Evolutionary conservation across 768 basidiomycete species (phyloP).

Genomic region (Nidularia sp.): DNA sequence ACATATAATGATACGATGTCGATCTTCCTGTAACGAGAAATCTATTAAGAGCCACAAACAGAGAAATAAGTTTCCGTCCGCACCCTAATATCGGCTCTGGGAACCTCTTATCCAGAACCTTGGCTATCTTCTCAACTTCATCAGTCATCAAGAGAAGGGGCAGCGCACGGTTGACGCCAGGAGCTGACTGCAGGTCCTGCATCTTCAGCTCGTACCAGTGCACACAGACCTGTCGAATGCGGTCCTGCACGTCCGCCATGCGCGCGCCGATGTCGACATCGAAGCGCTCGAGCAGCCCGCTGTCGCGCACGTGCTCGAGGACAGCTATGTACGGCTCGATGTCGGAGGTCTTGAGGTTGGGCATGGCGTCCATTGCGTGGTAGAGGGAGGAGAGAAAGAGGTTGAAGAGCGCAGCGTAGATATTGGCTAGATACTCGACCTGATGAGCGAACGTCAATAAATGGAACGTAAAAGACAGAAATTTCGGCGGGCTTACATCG

Average conservation of each 20-base stretch:
- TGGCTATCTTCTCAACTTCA: slow-evolving; percentile 84
- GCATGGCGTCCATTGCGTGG: slow-evolving; percentile 75
- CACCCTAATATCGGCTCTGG: slow-evolving; percentile 79
- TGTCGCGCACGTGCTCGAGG: slow-evolving; percentile 68
- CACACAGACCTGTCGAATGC: slow-evolving; percentile 53
- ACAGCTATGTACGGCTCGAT: slow-evolving; percentile 61
- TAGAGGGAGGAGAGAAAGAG: slow-evolving; percentile 83
- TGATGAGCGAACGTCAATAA: slow-evolving; percentile 19
- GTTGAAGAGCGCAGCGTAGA: slow-evolving; percentile 77
- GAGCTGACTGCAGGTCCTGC: slow-evolving; percentile 58
- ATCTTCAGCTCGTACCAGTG: slow-evolving; percentile 62
- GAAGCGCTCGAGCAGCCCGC: slow-evolving; percentile 67
- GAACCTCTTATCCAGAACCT: slow-evolving; percentile 84
- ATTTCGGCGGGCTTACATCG: slow-evolving; percentile 59
- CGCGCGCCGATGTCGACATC: slow-evolving; percentile 71
- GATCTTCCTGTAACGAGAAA: slow-evolving; percentile 41
- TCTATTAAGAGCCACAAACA: neutral
- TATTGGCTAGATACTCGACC: slow-evolving; percentile 64
- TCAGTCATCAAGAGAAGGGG: slow-evolving; percentile 82
- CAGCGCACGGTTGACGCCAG: slow-evolving; percentile 78
- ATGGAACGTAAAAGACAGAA: slow-evolving; percentile 3
- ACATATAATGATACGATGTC: slow-evolving; percentile 75
- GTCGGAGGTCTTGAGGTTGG: slow-evolving; percentile 69
- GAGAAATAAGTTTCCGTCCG: slow-evolving; percentile 15
- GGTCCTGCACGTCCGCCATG: slow-evolving; percentile 62